Conservation (phyloP, 345 rosid species). For the Eucalyptus sp. region DNA sequence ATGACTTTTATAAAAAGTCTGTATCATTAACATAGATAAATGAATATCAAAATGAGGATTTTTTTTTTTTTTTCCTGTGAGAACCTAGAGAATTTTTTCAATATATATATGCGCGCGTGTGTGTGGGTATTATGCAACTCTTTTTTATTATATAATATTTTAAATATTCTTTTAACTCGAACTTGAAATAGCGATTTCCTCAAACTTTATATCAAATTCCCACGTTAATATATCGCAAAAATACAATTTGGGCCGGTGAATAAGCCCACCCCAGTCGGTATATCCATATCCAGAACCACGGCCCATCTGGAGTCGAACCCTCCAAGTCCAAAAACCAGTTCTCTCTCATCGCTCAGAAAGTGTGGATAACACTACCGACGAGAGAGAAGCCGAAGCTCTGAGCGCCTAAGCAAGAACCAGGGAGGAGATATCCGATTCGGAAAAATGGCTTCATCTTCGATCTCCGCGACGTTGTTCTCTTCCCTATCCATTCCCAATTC, state of each 20-base stretch:
- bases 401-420: not conserved
- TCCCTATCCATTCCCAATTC: conserved; percentile 27
- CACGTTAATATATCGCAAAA: not conserved
- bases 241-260: not conserved
- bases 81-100: too few species aligned
- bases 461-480: conserved; percentile 36
- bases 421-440: not conserved
- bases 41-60: not conserved
- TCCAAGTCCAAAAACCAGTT: not conserved
- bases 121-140: not conserved
- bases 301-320: not conserved
- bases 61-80: too few species aligned
- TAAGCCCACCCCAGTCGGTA: not conserved
- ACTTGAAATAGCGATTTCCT: not conserved
- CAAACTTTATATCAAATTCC: not conserved
- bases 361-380: not conserved
- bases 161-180: too few species aligned
- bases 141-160: not conserved
- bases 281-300: not conserved
- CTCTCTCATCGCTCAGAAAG: not conserved
- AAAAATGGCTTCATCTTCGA: conserved; percentile 47
- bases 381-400: not conserved
- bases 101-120: not conserved
- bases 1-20: not conserved
- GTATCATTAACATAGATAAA: not conserved